Conservation (phyloP, 306 rosid genomes). For the Gleditsia sinensis region DNA sequence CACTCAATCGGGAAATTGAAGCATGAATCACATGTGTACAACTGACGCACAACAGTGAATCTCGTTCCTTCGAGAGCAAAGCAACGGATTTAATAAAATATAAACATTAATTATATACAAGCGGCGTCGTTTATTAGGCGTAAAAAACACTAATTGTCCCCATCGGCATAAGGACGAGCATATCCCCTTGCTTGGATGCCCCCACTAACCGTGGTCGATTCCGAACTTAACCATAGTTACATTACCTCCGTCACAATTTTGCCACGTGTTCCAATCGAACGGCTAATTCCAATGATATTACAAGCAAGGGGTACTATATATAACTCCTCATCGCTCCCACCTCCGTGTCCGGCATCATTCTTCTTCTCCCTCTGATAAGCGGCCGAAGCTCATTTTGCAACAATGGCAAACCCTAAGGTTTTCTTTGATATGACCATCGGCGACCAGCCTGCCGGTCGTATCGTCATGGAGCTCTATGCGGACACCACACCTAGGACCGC, state of each 20-base stretch:
- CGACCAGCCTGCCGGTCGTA: constrained; percentile 62
- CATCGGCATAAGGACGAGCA: not conserved
- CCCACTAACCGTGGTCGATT: constrained; percentile 42
- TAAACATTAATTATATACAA: not conserved
- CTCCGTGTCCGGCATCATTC: not conserved
- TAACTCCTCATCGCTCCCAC: not conserved
- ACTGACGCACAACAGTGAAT: not conserved
- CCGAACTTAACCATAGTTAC: constrained; percentile 39
- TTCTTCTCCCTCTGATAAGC: not conserved
- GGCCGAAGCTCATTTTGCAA: not conserved
- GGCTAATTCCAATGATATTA: not conserved
- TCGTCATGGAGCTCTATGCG: constrained; percentile 86
- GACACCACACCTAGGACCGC: constrained; percentile 76
- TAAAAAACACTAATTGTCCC: constrained; percentile 15
- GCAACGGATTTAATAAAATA: not conserved
- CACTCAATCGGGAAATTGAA: not conserved
- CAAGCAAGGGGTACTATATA: constrained; percentile 28
- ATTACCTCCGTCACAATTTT: rapidly evolving
- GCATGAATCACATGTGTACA: not conserved
- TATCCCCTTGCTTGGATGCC: constrained; percentile 40
- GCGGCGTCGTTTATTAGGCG: not conserved
- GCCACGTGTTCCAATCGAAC: constrained; percentile 47
- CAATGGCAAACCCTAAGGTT: constrained; percentile 73
- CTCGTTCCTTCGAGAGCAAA: not conserved
- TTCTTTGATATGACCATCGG: constrained; percentile 80